phyloP scores from a whole-genome alignment of 257 asterid species.

The Eustoma russellianum region DNA sequence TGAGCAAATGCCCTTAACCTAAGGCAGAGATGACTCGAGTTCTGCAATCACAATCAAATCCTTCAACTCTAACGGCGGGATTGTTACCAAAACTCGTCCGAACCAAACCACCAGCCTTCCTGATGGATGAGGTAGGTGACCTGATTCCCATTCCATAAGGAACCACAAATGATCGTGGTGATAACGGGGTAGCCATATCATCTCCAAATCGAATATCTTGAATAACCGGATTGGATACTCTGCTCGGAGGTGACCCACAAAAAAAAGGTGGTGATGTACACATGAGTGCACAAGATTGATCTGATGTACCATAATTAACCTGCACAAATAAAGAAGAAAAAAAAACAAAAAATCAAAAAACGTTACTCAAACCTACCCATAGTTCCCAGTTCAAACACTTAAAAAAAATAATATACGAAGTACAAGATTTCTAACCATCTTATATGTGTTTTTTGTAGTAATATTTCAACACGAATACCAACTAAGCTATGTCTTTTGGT shows the following conservation, averaged over 20 bases:
- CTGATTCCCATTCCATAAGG: slow-evolving; percentile 34
- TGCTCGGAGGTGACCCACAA: slow-evolving; percentile 97
- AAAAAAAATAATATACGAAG: too few relatives aligned
- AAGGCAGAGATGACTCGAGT: slow-evolving; percentile 91
- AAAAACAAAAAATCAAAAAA: too few relatives aligned
- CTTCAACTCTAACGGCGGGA: slow-evolving; percentile 92
- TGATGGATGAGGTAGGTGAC: slow-evolving; percentile 51
- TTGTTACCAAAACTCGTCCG: slow-evolving; percentile 85
- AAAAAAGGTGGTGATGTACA: slow-evolving; percentile 99
- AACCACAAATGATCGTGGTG: slow-evolving; percentile 52
- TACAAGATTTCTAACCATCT: too few relatives aligned
- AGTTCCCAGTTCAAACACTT: too few relatives aligned
- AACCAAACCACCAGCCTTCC: slow-evolving; percentile 55
- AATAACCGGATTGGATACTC: slow-evolving; percentile 98
- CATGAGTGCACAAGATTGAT: slow-evolving; percentile 43
- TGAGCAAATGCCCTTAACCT: slow-evolving; percentile 29
- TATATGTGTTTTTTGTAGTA: too few relatives aligned
- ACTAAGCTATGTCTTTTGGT: too few relatives aligned
- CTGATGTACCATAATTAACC: slow-evolving; percentile 52
- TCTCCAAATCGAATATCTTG: slow-evolving; percentile 78
- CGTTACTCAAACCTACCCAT: too few relatives aligned
- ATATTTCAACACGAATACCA: too few relatives aligned
- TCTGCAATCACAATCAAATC: slow-evolving; percentile 92
- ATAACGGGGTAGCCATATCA: slow-evolving; percentile 42
- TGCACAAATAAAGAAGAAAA: slow-evolving; percentile 10